A percentile compares a stretch with the other conserved stretches of the same genome.
phyloP scores from a whole-genome alignment of 1,284 basidiomycete genomes.

The Salmacisia buchloeana region DNA sequence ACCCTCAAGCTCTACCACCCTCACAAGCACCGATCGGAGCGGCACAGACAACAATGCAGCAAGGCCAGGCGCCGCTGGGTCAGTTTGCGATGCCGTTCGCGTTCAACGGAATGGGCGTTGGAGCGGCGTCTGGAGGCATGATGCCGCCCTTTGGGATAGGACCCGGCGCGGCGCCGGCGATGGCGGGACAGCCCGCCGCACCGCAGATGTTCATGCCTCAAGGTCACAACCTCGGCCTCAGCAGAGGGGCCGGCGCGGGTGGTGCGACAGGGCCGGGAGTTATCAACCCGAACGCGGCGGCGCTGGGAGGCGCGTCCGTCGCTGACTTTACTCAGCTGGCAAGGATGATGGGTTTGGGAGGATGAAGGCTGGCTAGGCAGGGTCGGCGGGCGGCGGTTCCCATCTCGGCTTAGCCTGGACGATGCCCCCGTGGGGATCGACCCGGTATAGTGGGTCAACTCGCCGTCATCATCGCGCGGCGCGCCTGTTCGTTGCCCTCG shows the following conservation, averaged over 20 bases:
- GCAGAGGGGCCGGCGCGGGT: neutral
- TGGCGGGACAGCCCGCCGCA: too few relatives aligned
- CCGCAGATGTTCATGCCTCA: neutral
- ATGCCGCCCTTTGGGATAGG: neutral
- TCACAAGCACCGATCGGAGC: too few relatives aligned
- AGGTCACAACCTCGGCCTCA: neutral
- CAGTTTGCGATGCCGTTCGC: neutral
- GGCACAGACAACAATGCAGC: neutral
- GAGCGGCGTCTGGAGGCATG: neutral
- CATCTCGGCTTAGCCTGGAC: too few relatives aligned
- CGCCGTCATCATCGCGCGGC: too few relatives aligned
- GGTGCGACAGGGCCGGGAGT: neutral
- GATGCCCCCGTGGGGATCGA: too few relatives aligned
- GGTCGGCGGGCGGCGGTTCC: too few relatives aligned
- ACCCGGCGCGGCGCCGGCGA: too few relatives aligned
- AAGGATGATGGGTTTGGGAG: neutral
- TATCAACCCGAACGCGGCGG: too few relatives aligned
- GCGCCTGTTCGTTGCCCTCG: too few relatives aligned
- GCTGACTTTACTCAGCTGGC: neutral
- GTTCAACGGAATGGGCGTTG: neutral
- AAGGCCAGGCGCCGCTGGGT: neutral
- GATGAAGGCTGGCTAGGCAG: neutral
- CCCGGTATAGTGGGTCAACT: too few relatives aligned
- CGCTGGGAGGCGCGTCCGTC: neutral
- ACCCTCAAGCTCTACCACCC: too few relatives aligned